A percentile compares a stretch with the other conserved stretches of the same genome.
Evolutionary conservation across 768 basidiomycete genomes (phyloP).

Genomic region (Panus rudis): DNA sequence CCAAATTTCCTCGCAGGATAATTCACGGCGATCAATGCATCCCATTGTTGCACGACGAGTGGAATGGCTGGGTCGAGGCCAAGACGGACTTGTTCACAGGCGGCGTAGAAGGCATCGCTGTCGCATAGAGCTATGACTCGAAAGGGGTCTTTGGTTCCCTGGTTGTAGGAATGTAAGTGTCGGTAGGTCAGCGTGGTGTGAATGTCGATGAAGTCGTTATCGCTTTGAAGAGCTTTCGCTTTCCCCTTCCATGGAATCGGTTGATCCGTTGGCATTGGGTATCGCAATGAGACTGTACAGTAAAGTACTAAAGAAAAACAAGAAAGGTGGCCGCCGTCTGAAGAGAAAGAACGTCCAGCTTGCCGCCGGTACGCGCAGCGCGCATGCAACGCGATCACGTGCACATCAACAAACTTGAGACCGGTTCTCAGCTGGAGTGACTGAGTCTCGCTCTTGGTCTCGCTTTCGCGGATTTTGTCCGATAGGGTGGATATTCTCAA

Average conservation of each 20-base stretch:
- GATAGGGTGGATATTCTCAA: too few relatives aligned
- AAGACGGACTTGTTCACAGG: slow-evolving; percentile 82
- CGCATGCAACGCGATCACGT: too few relatives aligned
- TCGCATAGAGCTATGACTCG: slow-evolving; percentile 88
- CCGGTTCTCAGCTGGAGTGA: too few relatives aligned
- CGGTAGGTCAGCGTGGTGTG: slow-evolving; percentile 71
- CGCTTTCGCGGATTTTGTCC: too few relatives aligned
- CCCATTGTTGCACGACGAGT: slow-evolving; percentile 85
- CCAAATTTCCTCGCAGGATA: slow-evolving; percentile 91
- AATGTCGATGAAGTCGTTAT: slow-evolving; percentile 51
- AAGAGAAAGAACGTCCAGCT: too few relatives aligned
- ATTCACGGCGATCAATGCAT: slow-evolving; percentile 86
- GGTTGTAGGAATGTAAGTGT: slow-evolving; percentile 60
- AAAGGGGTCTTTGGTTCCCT: slow-evolving; percentile 68
- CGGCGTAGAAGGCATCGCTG: slow-evolving; percentile 79
- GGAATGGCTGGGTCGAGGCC: slow-evolving; percentile 55
- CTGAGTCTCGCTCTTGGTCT: too few relatives aligned
- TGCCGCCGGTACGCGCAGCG: too few relatives aligned
- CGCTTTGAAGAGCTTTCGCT: slow-evolving; percentile 45
- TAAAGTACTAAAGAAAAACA: too few relatives aligned
- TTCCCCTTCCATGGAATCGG: slow-evolving; percentile 31
- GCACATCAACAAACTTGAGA: too few relatives aligned
- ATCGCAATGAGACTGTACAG: background rate
- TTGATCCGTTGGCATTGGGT: background rate
- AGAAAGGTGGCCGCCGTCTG: too few relatives aligned